Percentiles rank a stretch among this genome's conserved stretches.
Evolutionary conservation across 441 rosid species (phyloP).

Genomic region (Brassica hybrid): DNA sequence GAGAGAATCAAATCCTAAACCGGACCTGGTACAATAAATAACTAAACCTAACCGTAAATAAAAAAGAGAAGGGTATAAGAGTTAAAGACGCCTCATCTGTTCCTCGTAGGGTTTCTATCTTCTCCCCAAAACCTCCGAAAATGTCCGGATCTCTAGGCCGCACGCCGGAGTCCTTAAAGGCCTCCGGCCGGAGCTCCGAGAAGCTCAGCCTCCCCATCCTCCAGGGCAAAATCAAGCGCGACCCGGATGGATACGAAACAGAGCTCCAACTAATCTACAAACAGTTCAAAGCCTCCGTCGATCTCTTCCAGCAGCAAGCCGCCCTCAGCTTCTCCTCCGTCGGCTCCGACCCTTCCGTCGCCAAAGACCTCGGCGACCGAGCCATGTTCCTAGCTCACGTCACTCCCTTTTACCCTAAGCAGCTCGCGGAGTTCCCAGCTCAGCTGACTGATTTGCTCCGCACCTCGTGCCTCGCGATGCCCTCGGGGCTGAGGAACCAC

Average conservation of each 20-base stretch:
- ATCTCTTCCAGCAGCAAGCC: constrained; percentile 80
- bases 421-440: constrained; percentile 63
- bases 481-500: constrained; percentile 76
- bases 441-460: constrained; percentile 72
- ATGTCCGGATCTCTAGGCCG: constrained; percentile 38
- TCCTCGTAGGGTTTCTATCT: constrained; percentile 5
- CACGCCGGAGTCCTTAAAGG: constrained; percentile 64
- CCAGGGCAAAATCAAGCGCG: constrained; percentile 85
- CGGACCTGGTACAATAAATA: constrained; percentile 25
- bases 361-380: constrained; percentile 84
- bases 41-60: constrained; percentile 12
- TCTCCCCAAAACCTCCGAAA: constrained; percentile 3
- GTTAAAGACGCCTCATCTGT: neutral
- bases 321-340: constrained; percentile 74
- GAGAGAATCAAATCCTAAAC: constrained; percentile 9
- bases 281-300: constrained; percentile 83
- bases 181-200: constrained; percentile 80
- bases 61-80: neutral
- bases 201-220: constrained; percentile 70
- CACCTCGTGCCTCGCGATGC: constrained; percentile 63
- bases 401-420: constrained; percentile 74
- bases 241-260: constrained; percentile 81
- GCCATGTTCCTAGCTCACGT: constrained; percentile 80
- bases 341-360: constrained; percentile 59
- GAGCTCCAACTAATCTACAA: constrained; percentile 73